Base-by-base conservation (phyloP, 2,329 filamentous ascomycete genomes). In the Leptographium lundbergii region DNA sequence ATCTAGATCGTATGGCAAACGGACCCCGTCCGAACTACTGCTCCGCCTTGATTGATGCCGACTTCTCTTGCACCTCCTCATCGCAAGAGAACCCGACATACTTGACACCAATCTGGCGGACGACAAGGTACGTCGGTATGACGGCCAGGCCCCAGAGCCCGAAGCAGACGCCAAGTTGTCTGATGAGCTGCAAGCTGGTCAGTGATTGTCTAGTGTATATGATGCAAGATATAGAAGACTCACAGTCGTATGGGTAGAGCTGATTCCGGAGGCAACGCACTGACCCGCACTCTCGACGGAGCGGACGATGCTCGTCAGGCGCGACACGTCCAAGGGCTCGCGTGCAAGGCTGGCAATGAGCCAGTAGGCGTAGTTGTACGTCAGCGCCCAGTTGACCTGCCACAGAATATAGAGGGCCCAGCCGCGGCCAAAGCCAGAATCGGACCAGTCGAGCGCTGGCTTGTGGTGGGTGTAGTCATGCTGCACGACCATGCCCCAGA, bases 381-480 rank as follows among this genome's bases (percentile, higher is more conserved):
- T n/a, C n/a, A n/a, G n/a, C n/a, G n/a, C n/a, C n/a, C n/a, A n/a
- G n/a, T n/a, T n/a, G n/a, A n/a, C n/a, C n/a, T n/a, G n/a, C n/a
- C n/a, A n/a, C n/a, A n/a, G n/a, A 24, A 58, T 51, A 19, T 58
- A 58, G 3, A 58, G 57, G 6, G 34, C 57, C 57, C 57, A 54
- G 50, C n/a, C n/a, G n/a, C n/a, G n/a, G n/a, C n/a, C n/a, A n/a
- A n/a, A n/a, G n/a, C n/a, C n/a, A n/a, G n/a, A n/a, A n/a, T n/a
- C n/a, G n/a, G n/a, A n/a, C n/a, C n/a, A n/a, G n/a, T n/a, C n/a
- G n/a, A n/a, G n/a, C n/a, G n/a, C n/a, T n/a, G n/a, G n/a, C n/a
- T n/a, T n/a, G n/a, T n/a, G n/a, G n/a, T n/a, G n/a, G n/a, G n/a
- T n/a, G n/a, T n/a, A n/a, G n/a, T n/a, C n/a, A n/a, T n/a, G n/a